These are phyloP conservation scores for Fraxinus nigra DNA, from an alignment of 305 asterid genomes.

Conservation along the genomic window DNA sequence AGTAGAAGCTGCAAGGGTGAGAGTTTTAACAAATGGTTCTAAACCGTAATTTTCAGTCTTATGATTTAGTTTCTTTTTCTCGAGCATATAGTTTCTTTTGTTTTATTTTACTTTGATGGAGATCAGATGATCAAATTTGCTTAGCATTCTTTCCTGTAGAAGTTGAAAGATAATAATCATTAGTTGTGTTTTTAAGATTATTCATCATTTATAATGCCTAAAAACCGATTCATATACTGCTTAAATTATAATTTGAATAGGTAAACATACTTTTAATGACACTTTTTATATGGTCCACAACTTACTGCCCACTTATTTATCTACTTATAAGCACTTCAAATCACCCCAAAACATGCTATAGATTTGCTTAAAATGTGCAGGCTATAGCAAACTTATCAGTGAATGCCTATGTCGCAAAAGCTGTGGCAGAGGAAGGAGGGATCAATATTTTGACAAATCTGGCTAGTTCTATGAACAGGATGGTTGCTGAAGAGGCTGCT, in stretches of 20 bases:
- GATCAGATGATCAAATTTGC: background rate
- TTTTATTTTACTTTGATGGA: background rate
- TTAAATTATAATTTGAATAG: no score
- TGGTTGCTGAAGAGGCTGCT: slow-evolving; percentile 96
- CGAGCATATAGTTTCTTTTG: background rate
- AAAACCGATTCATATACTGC: background rate
- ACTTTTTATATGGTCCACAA: background rate
- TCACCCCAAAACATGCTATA: background rate
- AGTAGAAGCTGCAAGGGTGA: slow-evolving; percentile 87
- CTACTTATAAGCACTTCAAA: background rate
- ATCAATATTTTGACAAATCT: slow-evolving; percentile 59
- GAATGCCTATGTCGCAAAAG: slow-evolving; percentile 84
- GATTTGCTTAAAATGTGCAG: slow-evolving; percentile 36
- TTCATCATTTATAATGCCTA: slow-evolving; percentile 16
- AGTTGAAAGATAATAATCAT: background rate
- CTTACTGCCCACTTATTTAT: background rate
- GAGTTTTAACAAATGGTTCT: slow-evolving; percentile 16
- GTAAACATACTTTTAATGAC: background rate
- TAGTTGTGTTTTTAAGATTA: slow-evolving; percentile 8
- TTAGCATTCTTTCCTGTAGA: slow-evolving; percentile 3
- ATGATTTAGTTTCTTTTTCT: background rate
- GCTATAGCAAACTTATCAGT: slow-evolving; percentile 91
- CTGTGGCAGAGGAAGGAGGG: slow-evolving; percentile 96
- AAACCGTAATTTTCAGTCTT: background rate
- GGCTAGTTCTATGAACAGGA: slow-evolving; percentile 71